Base-by-base conservation (phyloP, 768 basidiomycete species). In the Amanita brunnescens region DNA sequence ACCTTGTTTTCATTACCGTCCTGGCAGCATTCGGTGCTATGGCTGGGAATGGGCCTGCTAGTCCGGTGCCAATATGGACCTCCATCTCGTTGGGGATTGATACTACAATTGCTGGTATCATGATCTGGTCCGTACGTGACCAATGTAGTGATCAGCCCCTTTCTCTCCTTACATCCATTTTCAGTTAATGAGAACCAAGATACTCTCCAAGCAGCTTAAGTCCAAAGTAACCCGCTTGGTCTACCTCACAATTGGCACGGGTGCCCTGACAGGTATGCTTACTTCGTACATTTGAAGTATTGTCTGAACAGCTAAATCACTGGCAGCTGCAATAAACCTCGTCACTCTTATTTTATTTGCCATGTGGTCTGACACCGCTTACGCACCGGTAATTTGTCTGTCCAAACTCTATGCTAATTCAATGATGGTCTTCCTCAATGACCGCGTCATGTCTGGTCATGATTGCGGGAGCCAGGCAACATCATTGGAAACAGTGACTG, bases 331-430 rank as follows among this genome's bases (percentile, higher is more conserved):
- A 1, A 61, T 64, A 3, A 67, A 67, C 16, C 56, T 66, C 12
- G 24, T 18, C 18, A 30, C 57, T 18, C 60, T 61, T 47, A 7
- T 29, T 4, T 29, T 29, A 29, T 29, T 29, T 4, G 26, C 7
- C 7, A 4, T 29, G 26, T 3, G 26, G 3, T 7, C 26, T 3
- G 5, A 4, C 5, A 3, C 26, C 5, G 5, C 7, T 29, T 66
- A 5, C 65, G 66, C 3, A 60, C 64, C 26, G 64, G 66, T 45
- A 59, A n/a, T n/a, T n/a, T n/a, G 63, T 48, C 58, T 69, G 46
- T 62, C 65, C 16, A 67, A 69, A 40, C 56, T 70, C 2, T 70
- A 69, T 41, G 60, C 66, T 13, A 64, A 68, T 26, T 65, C 67
- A 1, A 62, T 66, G 40, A 53, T 67, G 37, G 64, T 62, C 26